Base-by-base conservation (phyloP, 805 yeast genomes). In the Starmerella khaoyaiensis region DNA sequence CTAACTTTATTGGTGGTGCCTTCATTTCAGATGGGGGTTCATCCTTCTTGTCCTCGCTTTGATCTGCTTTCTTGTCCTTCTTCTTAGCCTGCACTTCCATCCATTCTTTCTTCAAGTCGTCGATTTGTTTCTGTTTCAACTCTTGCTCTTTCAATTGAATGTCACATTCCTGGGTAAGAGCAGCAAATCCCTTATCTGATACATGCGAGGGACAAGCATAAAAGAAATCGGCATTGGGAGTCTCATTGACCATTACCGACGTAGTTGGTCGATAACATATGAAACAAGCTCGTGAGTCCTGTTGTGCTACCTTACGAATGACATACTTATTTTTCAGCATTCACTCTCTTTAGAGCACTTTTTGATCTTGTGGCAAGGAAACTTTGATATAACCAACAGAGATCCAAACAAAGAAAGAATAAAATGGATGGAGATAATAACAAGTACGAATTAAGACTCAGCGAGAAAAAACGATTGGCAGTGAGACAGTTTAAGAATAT, bases 401-500 rank as follows among this genome's bases (percentile, higher is more conserved):
- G n/a, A n/a, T n/a, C n/a, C n/a, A n/a, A n/a, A n/a, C n/a, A n/a
- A n/a, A n/a, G n/a, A n/a, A n/a, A n/a, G n/a, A n/a, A n/a, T n/a
- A n/a, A n/a, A n/a, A n/a, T n/a, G n/a, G n/a, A n/a, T n/a, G n/a
- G n/a, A n/a, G n/a, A n/a, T n/a, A n/a, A n/a, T n/a, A n/a, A n/a
- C n/a, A n/a, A n/a, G n/a, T n/a, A n/a, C n/a, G n/a, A n/a, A n/a
- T n/a, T 28, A 19, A 58, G 70, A 61, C 58, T 72, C 35, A 74
- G 76, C 4, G 65, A 64, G 47, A 74, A 67, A 50, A 83, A 82
- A 53, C 70, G 74, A 38, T 78, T 81, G 22, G 71, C 81, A 0
- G 83, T 87, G 14, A 67, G 83, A 40, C 70, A 69, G 47, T 86
- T 73, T 63, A 75, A 79, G 38, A 74, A 75, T 35, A 61, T 63